Base-by-base conservation (phyloP, 1,284 basidiomycete species). In the Puccinia polysora region DNA sequence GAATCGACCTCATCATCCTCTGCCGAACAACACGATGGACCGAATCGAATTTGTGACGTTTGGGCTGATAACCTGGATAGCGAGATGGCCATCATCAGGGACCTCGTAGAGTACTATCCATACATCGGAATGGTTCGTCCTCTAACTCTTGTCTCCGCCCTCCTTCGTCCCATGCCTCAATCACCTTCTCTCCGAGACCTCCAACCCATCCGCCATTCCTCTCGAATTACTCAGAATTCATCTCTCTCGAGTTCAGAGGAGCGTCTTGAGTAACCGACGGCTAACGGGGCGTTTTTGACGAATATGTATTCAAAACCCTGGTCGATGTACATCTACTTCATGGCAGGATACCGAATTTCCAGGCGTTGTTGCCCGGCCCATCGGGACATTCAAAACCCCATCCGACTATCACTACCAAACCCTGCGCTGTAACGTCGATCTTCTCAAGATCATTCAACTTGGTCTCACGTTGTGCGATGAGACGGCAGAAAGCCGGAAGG, bases 391-490 rank as follows among this genome's bases (percentile, higher is more conserved):
- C 84, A 93, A 92, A 81, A 95, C 93, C 0, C 92, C 91, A 12
- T 92, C 92, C 18, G 95, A 99, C 81, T 97, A 97, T 79, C 95
- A 98, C 82, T 99, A 97, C 81, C 95, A 99, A 81, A 98, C 96
- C 4, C 93, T 99, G 88, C 87, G 95, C 75, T 80, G 79, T 68
- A 99, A 99, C 81, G 96, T 98, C 78, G 95, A 99, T 84, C 84
- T 98, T 69, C 85, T 98, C 77, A 93, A 92, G 82, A 91, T 97
- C 81, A 97, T 99, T 71, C 95, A 99, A 82, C 87, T 98, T 73
- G 95, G 95, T 7, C 85, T 99, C 76, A 97, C 95, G 1, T 83
- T 99, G 45, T 89, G 90, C 63, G 93, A 98, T 80, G 92, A 92
- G 80, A 96, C 36, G 95, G 95, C 6, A 88, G 93, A 78, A 86